Evolutionary conservation across 2,329 filamentous ascomycete genomes (phyloP).

Genomic region (Pleoardoris graminearum): DNA sequence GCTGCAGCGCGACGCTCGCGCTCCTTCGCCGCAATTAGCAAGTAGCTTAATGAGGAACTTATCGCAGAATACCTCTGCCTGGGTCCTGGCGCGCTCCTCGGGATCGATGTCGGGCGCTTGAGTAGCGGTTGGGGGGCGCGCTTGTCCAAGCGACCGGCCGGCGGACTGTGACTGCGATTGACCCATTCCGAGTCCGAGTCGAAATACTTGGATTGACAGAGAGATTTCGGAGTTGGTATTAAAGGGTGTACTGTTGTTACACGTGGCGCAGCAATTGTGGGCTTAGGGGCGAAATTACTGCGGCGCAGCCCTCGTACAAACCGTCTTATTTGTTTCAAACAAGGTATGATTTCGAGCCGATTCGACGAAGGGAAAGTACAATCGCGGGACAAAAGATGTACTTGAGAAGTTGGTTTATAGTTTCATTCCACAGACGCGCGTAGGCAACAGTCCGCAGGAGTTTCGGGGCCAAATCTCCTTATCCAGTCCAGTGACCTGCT

Average conservation of each 20-base stretch:
- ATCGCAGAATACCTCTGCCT: slow-evolving; percentile 34
- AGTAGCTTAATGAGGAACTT: neutral
- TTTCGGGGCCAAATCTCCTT: no score
- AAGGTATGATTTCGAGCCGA: no score
- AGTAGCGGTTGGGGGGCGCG: slow-evolving; percentile 9
- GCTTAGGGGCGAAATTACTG: neutral
- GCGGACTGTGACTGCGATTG: slow-evolving; percentile 28
- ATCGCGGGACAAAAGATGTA: no score
- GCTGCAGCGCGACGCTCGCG: slow-evolving; percentile 37
- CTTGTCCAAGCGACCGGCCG: slow-evolving; percentile 8
- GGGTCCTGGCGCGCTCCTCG: slow-evolving; percentile 25
- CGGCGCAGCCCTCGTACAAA: neutral
- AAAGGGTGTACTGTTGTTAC: neutral
- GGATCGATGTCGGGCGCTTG: slow-evolving; percentile 29
- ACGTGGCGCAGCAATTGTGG: neutral
- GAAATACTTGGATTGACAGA: neutral
- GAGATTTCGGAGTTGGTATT: neutral
- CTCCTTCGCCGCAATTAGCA: slow-evolving; percentile 22
- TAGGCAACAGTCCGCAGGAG: no score
- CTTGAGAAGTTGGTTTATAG: no score
- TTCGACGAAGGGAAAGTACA: no score
- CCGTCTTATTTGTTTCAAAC: no score
- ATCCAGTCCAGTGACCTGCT: no score
- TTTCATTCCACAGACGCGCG: no score
- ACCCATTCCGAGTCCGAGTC: slow-evolving; percentile 22